These are phyloP conservation scores for Talaromyces sp. DNA, from an alignment of 2,329 filamentous ascomycete species.

Conservation along the genomic window DNA sequence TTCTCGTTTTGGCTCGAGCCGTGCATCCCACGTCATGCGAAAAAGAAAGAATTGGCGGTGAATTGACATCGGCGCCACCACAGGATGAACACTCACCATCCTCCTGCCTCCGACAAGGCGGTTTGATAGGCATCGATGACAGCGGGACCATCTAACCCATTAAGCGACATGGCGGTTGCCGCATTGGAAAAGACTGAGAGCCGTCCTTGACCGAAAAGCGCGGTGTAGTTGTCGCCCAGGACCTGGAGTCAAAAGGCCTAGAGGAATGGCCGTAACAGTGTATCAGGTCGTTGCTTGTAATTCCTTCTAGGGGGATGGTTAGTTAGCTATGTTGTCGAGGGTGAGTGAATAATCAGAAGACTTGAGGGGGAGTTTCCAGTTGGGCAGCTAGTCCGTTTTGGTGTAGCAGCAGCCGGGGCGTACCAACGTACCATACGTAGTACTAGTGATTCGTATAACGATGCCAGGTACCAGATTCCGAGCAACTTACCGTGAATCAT, in stretches of 20 bases:
- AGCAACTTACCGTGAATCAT: neutral
- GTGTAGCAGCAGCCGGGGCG: neutral
- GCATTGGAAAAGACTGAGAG: slow-evolving; percentile 27
- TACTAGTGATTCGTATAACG: too few relatives aligned
- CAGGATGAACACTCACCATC: slow-evolving; percentile 68
- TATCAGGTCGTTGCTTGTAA: neutral
- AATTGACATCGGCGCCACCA: neutral
- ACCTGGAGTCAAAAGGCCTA: neutral
- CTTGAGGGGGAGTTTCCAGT: slow-evolving; percentile 2
- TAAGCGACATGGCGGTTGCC: slow-evolving; percentile 72
- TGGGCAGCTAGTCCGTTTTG: slow-evolving; percentile 4
- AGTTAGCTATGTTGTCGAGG: neutral
- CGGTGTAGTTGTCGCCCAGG: neutral
- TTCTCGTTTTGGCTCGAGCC: neutral
- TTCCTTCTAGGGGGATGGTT: neutral
- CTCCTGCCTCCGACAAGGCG: slow-evolving; percentile 75
- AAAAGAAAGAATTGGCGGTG: neutral
- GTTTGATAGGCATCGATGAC: slow-evolving; percentile 81
- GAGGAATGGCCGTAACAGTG: neutral
- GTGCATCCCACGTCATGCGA: neutral
- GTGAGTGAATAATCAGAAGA: neutral
- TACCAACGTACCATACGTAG: neutral
- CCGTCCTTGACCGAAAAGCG: neutral
- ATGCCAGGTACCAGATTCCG: too few relatives aligned
- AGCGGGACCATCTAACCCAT: slow-evolving; percentile 78